Evolutionary conservation across 805 yeast species (phyloP).

Genomic region (Spathaspora passalidarum): DNA sequence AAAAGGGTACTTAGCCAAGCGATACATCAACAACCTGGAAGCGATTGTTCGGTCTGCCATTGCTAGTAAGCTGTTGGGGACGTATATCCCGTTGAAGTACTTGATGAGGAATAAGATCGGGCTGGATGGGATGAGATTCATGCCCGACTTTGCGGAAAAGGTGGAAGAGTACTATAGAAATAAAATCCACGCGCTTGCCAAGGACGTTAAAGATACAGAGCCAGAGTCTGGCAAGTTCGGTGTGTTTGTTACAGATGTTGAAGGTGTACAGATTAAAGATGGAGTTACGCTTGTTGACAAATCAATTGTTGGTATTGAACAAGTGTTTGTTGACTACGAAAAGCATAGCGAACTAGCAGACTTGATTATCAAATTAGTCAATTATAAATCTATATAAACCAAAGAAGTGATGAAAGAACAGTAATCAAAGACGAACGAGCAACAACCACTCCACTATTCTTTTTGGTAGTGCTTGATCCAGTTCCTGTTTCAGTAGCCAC

Average conservation of each 20-base stretch:
- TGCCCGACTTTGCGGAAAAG: conserved; percentile 4
- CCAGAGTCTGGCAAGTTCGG: not conserved
- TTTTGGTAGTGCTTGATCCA: not conserved
- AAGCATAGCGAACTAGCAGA: conserved; percentile 5
- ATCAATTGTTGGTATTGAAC: not conserved
- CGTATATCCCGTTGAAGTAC: not conserved
- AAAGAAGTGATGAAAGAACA: not conserved
- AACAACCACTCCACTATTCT: not conserved
- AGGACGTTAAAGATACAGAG: conserved; percentile 4
- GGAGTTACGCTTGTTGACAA: not conserved
- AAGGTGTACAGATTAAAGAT: not conserved
- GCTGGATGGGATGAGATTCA: not conserved
- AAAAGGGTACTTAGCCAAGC: not conserved
- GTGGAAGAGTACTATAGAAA: conserved; percentile 5
- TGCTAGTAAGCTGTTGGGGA: not conserved
- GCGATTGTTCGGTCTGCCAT: not conserved
- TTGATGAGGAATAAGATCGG: conserved; percentile 15
- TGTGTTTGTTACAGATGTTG: not conserved
- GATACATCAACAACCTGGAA: not conserved
- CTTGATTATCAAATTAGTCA: not conserved
- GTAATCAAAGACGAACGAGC: not conserved
- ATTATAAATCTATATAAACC: conserved; percentile 6
- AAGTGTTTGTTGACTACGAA: conserved; percentile 2
- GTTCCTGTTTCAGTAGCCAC: not conserved
- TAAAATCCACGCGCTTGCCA: conserved; percentile 1